Evolutionary conservation across 2,329 filamentous ascomycete genomes (phyloP), one percentile per base, ranked within the genome.

Genomic region (Exophiala sideris): DNA sequence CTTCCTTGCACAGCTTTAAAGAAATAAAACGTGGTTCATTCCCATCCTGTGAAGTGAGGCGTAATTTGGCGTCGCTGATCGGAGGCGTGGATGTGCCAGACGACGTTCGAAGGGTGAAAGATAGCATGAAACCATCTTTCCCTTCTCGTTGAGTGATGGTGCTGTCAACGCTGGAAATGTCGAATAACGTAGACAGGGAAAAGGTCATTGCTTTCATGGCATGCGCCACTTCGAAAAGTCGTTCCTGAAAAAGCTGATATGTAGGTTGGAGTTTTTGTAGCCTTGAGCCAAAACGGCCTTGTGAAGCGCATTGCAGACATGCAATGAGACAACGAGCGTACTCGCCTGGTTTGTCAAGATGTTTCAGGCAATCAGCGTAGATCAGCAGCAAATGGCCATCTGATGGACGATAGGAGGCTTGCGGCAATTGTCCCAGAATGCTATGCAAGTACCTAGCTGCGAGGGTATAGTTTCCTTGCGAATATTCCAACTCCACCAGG

Each of bases 321-420:
- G 56, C 45, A 11, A 96, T 76, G 7, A 89, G 79, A 7, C 88
- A 85, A 20, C 83, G 82, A 12, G 91, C 84, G 64, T 91, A 95
- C 58, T 95, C 89, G 48, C 92, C 87, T 56, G 84, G 84, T 11
- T 84, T 83, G 45, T 87, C 78, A 24, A 96, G 79, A 62, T 89
- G 81, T 60, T 88, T 86, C 24, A 99, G 78, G 68, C 91, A 97
- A 45, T 82, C 81, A 0, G 88, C 83, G 67, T 96, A 94, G 79
- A 96, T 87, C 60, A 89, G 82, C 5, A 97, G 79, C 80, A 96
- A 88, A 0, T 87, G 87, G 3, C 90, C 76, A 66, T 97, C 91
- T 10, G 96, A 77, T 1, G 86, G 75, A 49, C 81, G 84, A 91
- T 94, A 97, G 42, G 85, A 82, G 52, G 81, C 84, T 52, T 86